phyloP scores from a whole-genome alignment of 2,329 filamentous ascomycete genomes.

The Periconia sp. region DNA sequence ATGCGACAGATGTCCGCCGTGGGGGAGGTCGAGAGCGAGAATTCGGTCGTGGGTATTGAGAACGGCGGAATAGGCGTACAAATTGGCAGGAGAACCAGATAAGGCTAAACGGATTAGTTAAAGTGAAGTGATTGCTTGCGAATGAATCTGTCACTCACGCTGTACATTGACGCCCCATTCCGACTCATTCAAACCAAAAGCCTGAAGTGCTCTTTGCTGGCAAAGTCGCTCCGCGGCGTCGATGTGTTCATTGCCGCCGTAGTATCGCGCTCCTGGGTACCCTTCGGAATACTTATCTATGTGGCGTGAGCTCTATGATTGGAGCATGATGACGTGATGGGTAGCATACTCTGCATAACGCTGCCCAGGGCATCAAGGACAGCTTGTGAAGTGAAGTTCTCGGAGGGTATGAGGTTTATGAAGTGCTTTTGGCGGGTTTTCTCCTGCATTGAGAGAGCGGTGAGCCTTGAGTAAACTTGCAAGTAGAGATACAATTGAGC shows the following conservation, averaged over 20 bases:
- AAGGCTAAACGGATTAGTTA: conserved; percentile 58
- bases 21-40: conserved; percentile 95
- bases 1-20: conserved; percentile 94
- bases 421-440: conserved; percentile 97
- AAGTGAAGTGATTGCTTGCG: not conserved
- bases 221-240: conserved; percentile 94
- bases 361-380: conserved; percentile 93
- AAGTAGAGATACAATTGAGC: conserved; percentile 15
- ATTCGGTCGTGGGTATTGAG: conserved; percentile 91
- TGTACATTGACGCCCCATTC: conserved; percentile 99
- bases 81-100: conserved; percentile 74
- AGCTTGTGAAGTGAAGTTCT: conserved; percentile 98
- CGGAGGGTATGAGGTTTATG: conserved; percentile 97
- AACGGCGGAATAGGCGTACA: conserved; percentile 88
- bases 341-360: conserved; percentile 46
- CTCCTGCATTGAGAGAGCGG: conserved; percentile 61
- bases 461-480: conserved; percentile 21
- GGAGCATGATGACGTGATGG: conserved; percentile 61
- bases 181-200: conserved; percentile 80
- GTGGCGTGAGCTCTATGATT: conserved; percentile 25
- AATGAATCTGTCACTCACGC: conserved; percentile 50
- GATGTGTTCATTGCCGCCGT: conserved; percentile 98
- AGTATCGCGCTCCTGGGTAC: conserved; percentile 97
- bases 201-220: conserved; percentile 88
- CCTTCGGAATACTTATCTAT: conserved; percentile 98